Conservation (phyloP, 2,329 filamentous ascomycete genomes). For the Hypoxylon sp. region DNA sequence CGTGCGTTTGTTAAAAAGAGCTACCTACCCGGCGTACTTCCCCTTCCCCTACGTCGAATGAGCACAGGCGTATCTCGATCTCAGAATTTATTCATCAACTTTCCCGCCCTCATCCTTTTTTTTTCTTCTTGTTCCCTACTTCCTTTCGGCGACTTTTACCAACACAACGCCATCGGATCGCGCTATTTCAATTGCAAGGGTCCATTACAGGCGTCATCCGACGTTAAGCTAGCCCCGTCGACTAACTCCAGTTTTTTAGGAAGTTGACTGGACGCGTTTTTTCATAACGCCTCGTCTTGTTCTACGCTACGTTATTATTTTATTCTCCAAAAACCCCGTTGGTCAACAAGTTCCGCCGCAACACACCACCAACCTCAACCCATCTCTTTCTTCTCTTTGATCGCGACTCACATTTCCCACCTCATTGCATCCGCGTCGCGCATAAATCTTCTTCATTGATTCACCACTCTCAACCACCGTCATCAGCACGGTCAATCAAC, state of each 20-base stretch:
- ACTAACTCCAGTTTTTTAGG: slow-evolving; percentile 37
- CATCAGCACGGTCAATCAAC: slow-evolving; percentile 16
- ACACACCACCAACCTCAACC: slow-evolving; percentile 18
- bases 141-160: slow-evolving; percentile 7
- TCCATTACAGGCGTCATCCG: slow-evolving; percentile 33
- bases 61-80: slow-evolving; percentile 40
- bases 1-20: slow-evolving; percentile 30
- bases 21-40: slow-evolving; percentile 29
- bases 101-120: slow-evolving; percentile 31
- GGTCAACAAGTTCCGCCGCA: slow-evolving; percentile 35
- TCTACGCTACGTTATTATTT: slow-evolving; percentile 8
- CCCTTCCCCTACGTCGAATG: slow-evolving; percentile 21
- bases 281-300: too few species aligned
- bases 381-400: slow-evolving; percentile 17
- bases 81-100: slow-evolving; percentile 34
- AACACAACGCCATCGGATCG: slow-evolving; percentile 25
- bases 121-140: slow-evolving; percentile 5
- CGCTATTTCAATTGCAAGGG: slow-evolving; percentile 34
- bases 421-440: slow-evolving; percentile 21
- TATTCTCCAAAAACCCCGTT: slow-evolving; percentile 23
- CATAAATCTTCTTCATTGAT: slow-evolving; percentile 6
- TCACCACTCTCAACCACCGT: too few species aligned
- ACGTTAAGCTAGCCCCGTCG: slow-evolving; percentile 41
- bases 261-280: slow-evolving; percentile 46
- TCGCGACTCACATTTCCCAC: slow-evolving; percentile 6